Base-by-base conservation (phyloP, 1,284 basidiomycete genomes). In the Ceratobasidium sp. region DNA sequence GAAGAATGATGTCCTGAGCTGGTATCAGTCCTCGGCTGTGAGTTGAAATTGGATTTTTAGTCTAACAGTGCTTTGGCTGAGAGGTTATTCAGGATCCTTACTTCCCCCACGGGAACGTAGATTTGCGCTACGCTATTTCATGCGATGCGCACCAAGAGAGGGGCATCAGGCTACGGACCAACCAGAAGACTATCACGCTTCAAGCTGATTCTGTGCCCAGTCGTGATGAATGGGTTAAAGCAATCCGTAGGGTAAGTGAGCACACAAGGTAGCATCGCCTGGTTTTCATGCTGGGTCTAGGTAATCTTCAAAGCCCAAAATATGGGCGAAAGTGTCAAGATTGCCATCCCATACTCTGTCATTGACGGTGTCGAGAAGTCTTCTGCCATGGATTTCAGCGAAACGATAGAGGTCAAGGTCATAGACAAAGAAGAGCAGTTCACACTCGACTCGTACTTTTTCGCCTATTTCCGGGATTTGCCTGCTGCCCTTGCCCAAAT, bases 81-180 rank as follows among this genome's bases (percentile, higher is more conserved):
- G 9, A 16, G 8, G 25, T 44, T 56, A 28, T 28, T 16, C 42
- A 94, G 89, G 95, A 98, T 77, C 95, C 95, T 0, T 99, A 98
- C 81, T 98, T 99, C 80, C 94, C 96, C 7, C 92, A 95, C 76
- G 96, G 95, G 25, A 95, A 97, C 73, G 86, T 97, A 40, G 94
- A 97, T 77, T 83, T 99, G 38, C 92, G 95, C 75, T 97, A 98
- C 80, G 92, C 93, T 2, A 91, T 93, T 44, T 88, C 89, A 25
- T 95, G 96, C 78, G 95, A 98, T 74, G 82, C 91, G 1, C 79
- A 85, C 14, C 85, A 86, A 21, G 89, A 94, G 76, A 90, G 85
- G 75, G 89, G 88, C 33, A 89, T 96, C 77, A 88, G 90, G 59
- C 79, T 96, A 12, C 85, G 92, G 49, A 95, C 93, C 5, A 90